Evolutionary conservation across 768 basidiomycete genomes (phyloP).

Genomic region (Suillus sp.): DNA sequence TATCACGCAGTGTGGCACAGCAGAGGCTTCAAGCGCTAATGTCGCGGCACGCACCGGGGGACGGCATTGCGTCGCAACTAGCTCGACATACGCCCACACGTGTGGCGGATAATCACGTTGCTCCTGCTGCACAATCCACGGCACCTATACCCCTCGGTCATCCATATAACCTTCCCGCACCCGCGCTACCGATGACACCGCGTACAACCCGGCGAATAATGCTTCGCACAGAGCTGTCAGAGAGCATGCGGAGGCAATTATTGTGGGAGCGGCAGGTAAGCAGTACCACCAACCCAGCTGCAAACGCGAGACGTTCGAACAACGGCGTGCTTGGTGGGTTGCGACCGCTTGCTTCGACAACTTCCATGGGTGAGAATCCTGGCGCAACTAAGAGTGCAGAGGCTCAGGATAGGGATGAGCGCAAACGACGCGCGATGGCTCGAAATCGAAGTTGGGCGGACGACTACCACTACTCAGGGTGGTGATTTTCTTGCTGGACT

Average conservation of each 20-base stretch:
- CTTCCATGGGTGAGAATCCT: constrained; percentile 17
- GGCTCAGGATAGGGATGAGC: constrained; percentile 43
- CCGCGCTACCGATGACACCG: constrained; percentile 72
- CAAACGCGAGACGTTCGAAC: constrained; percentile 32
- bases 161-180: constrained; percentile 74
- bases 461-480: constrained; percentile 66
- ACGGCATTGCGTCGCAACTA: constrained; percentile 23
- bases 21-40: constrained; percentile 63
- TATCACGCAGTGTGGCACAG: constrained; percentile 71
- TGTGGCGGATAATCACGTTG: constrained; percentile 20
- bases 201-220: constrained; percentile 83
- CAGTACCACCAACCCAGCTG: constrained; percentile 47
- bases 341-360: constrained; percentile 37
- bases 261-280: constrained; percentile 80
- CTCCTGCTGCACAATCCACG: constrained; percentile 37
- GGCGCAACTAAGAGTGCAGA: constrained; percentile 20
- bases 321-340: constrained; percentile 33
- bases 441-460: constrained; percentile 70
- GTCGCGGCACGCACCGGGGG: constrained; percentile 43
- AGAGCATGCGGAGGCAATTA: constrained; percentile 78
- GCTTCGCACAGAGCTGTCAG: constrained; percentile 83
- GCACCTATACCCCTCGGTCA: constrained; percentile 61
- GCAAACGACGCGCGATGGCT: constrained; percentile 48
- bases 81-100: constrained; percentile 17
- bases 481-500: constrained; percentile 40